These are phyloP conservation scores for Kazachstania sp. DNA, from an alignment of 1,139 yeast species.

Conservation along the genomic window DNA sequence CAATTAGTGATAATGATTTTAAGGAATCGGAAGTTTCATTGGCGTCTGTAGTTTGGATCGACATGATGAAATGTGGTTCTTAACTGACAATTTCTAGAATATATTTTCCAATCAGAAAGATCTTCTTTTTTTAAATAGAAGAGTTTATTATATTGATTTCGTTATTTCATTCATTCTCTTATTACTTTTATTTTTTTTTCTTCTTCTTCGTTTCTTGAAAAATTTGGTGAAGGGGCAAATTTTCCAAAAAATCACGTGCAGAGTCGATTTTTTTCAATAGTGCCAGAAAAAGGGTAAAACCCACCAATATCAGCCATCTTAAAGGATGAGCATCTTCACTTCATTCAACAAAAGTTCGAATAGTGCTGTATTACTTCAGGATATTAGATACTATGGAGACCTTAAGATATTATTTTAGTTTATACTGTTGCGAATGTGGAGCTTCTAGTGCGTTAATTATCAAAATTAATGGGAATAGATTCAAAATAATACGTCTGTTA, in stretches of 20 bases:
- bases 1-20: slow-evolving; percentile 63
- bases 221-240: neutral
- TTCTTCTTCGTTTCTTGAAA: neutral
- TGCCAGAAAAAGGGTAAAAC: neutral
- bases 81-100: too few relatives aligned
- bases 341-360: too few relatives aligned
- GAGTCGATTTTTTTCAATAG: too few relatives aligned
- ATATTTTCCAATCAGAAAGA: too few relatives aligned
- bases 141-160: too few relatives aligned
- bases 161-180: too few relatives aligned
- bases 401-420: slow-evolving; percentile 5
- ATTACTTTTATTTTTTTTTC: too few relatives aligned
- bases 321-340: neutral
- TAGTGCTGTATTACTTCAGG: neutral
- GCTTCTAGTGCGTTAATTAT: slow-evolving; percentile 11
- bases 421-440: slow-evolving; percentile 15
- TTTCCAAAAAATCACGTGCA: neutral
- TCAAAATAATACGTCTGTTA: slow-evolving; percentile 48
- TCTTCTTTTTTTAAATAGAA: too few relatives aligned
- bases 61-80: slow-evolving; percentile 23
- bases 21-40: slow-evolving; percentile 37
- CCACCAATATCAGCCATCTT: too few relatives aligned
- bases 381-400: slow-evolving; percentile 1
- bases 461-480: slow-evolving; percentile 36
- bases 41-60: slow-evolving; percentile 38